Base-by-base conservation (phyloP, 495 filamentous ascomycete species). In the Penicillium coffeae region DNA sequence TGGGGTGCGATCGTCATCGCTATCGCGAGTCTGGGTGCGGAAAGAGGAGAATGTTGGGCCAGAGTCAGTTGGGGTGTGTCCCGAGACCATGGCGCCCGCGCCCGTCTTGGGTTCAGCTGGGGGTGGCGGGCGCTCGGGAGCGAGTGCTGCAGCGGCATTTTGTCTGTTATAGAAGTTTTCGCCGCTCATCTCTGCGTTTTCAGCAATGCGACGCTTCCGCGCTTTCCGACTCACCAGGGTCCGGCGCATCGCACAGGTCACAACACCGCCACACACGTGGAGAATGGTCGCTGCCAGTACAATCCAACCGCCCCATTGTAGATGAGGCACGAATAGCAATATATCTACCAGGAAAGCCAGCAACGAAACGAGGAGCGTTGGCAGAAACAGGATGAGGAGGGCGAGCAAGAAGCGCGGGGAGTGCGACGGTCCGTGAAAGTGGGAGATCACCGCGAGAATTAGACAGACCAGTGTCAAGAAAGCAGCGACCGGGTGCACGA, bases 201-300 rank as follows among this genome's bases (percentile, higher is more conserved):
- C 87, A 1, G 85, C 88, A 59, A 98, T 95, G 20, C 90, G 81
- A 73, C 83, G 89, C 75, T 90, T 90, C 49, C 91, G 76, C 9
- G 92, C 90, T 71, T 96, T 96, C 42, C 91, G 82, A 60, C 87
- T 86, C 43, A 97, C 91, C 9, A 98, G 74, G 1, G 92, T 95
- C 38, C 93, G 84, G 50, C 93, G 86, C 90, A 97, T 97, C n/a
- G 90, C 90, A 62, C 93, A 98, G 8, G 88, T 91, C 42, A 96
- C 83, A 40, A 98, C 80, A 21, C 86, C 85, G 65, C 86, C 89
- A 5, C 88, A 72, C 38, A 89, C 83, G 37, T 94, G 87, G 37
- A 97, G 71, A 47, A 97, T 88, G 14, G 90, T 93, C 16, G 93
- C 88, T 14, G 83, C 93, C 21, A 98, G 77, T 13, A 97, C 93